Conservation (phyloP, 768 basidiomycete species). For the Lactifluus echinatus region DNA sequence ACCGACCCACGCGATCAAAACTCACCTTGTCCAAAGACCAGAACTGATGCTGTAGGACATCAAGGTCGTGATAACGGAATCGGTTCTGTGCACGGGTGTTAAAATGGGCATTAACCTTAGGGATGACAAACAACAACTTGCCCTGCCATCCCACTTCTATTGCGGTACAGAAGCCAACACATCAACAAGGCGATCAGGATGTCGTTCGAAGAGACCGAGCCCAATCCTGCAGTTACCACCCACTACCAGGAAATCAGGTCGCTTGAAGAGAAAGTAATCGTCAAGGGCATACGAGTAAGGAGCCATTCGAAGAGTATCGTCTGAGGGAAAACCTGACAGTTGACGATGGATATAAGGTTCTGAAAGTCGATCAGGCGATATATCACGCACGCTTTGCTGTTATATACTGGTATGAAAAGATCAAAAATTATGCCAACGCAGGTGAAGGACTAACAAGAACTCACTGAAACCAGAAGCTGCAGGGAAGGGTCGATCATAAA, state of each 20-base stretch:
- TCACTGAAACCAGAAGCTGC: slow-evolving; percentile 22
- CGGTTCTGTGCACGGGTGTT: slow-evolving; percentile 21
- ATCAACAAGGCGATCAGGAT: slow-evolving; percentile 41
- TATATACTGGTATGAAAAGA: slow-evolving; percentile 35
- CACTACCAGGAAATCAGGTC: slow-evolving; percentile 29
- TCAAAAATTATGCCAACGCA: neutral
- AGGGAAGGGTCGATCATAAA: too few species aligned
- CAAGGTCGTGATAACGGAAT: slow-evolving; percentile 22
- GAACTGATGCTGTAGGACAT: slow-evolving; percentile 26
- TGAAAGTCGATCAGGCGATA: neutral
- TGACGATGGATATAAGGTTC: slow-evolving; percentile 7
- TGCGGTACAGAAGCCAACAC: slow-evolving; percentile 38
- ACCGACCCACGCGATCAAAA: neutral
- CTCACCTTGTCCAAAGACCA: slow-evolving; percentile 24
- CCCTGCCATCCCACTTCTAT: slow-evolving; percentile 39
- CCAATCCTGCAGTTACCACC: slow-evolving; percentile 39
- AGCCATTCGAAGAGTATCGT: slow-evolving; percentile 27
- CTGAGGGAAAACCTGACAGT: slow-evolving; percentile 24
- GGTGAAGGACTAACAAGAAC: neutral
- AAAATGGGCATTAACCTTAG: neutral
- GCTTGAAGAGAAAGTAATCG: neutral
- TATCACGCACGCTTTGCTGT: slow-evolving; percentile 35
- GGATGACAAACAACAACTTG: slow-evolving; percentile 20
- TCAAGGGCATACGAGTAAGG: slow-evolving; percentile 27
- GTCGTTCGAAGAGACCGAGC: slow-evolving; percentile 41